phyloP scores from a whole-genome alignment of 2,329 filamentous ascomycete genomes.

The Botrytis galanthina region DNA sequence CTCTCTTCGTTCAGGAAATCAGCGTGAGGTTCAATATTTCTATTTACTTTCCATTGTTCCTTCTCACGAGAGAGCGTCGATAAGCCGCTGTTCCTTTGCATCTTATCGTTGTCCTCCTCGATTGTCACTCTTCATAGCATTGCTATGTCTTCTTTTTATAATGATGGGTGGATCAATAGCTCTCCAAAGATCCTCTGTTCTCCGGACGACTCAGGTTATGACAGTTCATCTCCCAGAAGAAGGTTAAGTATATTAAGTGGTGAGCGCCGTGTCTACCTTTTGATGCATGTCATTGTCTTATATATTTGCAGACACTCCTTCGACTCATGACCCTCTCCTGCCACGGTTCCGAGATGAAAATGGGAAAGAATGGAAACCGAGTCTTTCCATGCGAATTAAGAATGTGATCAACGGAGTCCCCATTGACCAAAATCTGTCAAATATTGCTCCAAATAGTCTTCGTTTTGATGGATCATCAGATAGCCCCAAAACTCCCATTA shows the following conservation, averaged over 20 bases:
- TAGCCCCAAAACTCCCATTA: neutral
- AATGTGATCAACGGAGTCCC: constrained; percentile 7
- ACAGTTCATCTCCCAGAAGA: constrained; percentile 16
- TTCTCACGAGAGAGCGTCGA: constrained; percentile 29
- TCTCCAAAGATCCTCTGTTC: neutral
- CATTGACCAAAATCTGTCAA: constrained; percentile 4
- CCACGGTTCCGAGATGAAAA: constrained; percentile 10
- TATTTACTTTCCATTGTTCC: constrained; percentile 24
- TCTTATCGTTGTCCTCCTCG: constrained; percentile 33
- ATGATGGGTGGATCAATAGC: neutral
- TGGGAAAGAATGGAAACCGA: constrained; percentile 5
- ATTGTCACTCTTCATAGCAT: constrained; percentile 26
- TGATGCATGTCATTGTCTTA: neutral
- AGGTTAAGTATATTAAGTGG: constrained; percentile 13
- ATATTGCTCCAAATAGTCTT: constrained; percentile 1
- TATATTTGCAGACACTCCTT: neutral
- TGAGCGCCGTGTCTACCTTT: neutral
- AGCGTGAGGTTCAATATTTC: constrained; percentile 14
- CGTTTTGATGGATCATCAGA: constrained; percentile 19
- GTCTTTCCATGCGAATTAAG: constrained; percentile 13
- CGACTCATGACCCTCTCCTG: neutral
- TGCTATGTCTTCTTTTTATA: constrained; percentile 23
- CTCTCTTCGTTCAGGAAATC: constrained; percentile 3
- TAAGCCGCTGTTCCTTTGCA: constrained; percentile 31
- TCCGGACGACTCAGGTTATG: constrained; percentile 25